phyloP scores from a whole-genome alignment of 768 basidiomycete genomes.

The Baorangia bicolor region DNA sequence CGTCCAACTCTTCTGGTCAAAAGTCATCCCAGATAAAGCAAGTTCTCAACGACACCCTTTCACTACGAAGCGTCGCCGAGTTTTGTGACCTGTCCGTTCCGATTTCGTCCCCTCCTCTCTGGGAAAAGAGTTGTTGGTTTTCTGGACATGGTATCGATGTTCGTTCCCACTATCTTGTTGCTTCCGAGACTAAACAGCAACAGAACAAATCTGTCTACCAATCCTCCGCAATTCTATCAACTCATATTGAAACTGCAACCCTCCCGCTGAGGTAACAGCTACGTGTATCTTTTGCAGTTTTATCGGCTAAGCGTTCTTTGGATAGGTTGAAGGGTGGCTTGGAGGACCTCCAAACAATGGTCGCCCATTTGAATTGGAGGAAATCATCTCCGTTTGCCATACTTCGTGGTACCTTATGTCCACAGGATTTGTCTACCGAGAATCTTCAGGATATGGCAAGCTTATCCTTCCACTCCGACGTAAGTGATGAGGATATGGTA shows the following conservation, averaged over 20 bases:
- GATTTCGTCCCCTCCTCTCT: constrained; percentile 43
- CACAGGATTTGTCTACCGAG: constrained; percentile 28
- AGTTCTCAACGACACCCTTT: constrained; percentile 63
- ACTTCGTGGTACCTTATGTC: constrained; percentile 55
- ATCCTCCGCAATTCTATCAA: constrained; percentile 56
- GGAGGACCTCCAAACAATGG: constrained; percentile 45
- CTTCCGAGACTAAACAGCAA: constrained; percentile 7
- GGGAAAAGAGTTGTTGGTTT: constrained; percentile 38
- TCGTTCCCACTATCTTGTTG: constrained; percentile 8
- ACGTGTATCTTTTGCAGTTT: background rate
- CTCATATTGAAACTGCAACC: constrained; percentile 58
- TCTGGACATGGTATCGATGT: constrained; percentile 18
- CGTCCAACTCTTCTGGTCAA: background rate
- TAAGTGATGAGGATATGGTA: constrained; percentile 9
- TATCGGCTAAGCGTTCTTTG: background rate
- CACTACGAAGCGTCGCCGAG: constrained; percentile 50
- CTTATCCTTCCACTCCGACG: constrained; percentile 39
- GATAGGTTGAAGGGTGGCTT: constrained; percentile 35
- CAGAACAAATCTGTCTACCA: constrained; percentile 44
- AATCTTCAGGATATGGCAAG: constrained; percentile 34
- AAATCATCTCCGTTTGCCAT: constrained; percentile 53
- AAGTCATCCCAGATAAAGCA: constrained; percentile 41
- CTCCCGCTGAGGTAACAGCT: constrained; percentile 54
- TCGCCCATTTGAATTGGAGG: constrained; percentile 51
- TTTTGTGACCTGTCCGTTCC: constrained; percentile 51